Percentiles rank a stretch among this genome's conserved stretches.
These are phyloP conservation scores for Aspergillus ochraceoroseus DNA, from an alignment of 2,329 filamentous ascomycete species.

Conservation along the genomic window DNA sequence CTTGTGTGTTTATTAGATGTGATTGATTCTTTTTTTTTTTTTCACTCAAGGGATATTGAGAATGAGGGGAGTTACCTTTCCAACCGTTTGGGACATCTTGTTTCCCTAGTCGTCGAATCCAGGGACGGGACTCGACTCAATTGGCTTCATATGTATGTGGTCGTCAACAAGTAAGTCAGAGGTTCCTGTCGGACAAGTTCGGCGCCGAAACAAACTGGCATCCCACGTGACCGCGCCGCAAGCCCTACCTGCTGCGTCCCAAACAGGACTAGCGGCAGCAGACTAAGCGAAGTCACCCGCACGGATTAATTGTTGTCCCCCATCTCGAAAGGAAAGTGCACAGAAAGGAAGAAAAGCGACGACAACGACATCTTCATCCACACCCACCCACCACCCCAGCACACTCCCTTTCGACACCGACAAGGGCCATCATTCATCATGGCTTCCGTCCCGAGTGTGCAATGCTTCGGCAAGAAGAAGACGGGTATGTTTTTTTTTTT, in stretches of 20 bases:
- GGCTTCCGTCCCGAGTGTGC: conserved; percentile 74
- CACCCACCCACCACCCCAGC: conserved; percentile 18
- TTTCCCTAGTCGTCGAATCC: background rate
- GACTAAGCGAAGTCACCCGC: conserved; percentile 43
- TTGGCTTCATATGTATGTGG: conserved; percentile 1
- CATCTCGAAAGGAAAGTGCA: conserved; percentile 27
- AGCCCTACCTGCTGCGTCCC: conserved; percentile 25
- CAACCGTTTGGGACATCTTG: conserved; percentile 44
- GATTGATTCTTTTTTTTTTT: background rate
- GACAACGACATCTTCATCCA: conserved; percentile 33
- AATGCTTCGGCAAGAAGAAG: conserved; percentile 99
- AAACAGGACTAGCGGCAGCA: conserved; percentile 23
- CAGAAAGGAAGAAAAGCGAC: conserved; percentile 28
- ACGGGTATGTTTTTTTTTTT: conserved; percentile 48
- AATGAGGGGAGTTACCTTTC: conserved; percentile 35
- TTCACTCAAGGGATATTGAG: conserved; percentile 9
- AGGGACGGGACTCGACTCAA: background rate
- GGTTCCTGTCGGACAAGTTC: conserved; percentile 1
- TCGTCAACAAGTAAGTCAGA: conserved; percentile 1
- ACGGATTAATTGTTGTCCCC: conserved; percentile 31
- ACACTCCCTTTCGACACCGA: conserved; percentile 40
- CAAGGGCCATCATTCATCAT: conserved; percentile 54
- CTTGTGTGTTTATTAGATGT: conserved; percentile 44
- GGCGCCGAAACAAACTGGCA: background rate
- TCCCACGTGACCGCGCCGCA: conserved; percentile 32